These are phyloP conservation scores for Vicia faba DNA, from an alignment of 306 rosid species.

Conservation along the genomic window DNA sequence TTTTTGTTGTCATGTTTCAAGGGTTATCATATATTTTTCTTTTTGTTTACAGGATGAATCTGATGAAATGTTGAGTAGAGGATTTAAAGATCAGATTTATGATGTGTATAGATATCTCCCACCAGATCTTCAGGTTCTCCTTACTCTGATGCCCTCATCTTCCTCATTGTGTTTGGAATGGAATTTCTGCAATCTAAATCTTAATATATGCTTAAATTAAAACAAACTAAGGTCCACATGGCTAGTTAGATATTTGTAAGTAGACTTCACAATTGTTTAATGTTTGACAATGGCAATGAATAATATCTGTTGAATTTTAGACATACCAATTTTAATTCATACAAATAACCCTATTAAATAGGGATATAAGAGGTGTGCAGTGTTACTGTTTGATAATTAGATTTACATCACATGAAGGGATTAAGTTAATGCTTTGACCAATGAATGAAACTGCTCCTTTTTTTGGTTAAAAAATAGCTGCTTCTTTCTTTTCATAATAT, in stretches of 20 bases:
- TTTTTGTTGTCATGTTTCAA: background rate
- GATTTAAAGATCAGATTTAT: conserved; percentile 97
- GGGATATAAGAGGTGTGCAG: background rate
- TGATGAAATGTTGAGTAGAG: conserved; percentile 99
- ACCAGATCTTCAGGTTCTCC: conserved; percentile 94
- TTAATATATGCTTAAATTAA: background rate
- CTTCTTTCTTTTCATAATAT: background rate
- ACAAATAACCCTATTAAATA: background rate
- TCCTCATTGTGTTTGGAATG: background rate
- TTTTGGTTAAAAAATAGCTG: background rate
- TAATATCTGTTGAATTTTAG: background rate
- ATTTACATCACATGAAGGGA: background rate
- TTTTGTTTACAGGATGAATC: conserved; percentile 75
- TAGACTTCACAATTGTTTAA: conserved; percentile 1
- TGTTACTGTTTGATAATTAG: background rate
- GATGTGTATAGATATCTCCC: conserved; percentile 98
- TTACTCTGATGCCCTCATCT: conserved; percentile 13
- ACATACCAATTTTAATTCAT: background rate
- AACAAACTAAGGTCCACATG: background rate
- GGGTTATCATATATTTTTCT: conserved; percentile 8
- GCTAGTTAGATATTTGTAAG: background rate
- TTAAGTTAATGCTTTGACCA: conserved; percentile 4
- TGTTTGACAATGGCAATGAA: background rate
- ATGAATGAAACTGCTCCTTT: background rate
- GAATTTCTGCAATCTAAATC: conserved; percentile 11